These are phyloP conservation scores for Xylariomycetidae sp. DNA, from an alignment of 2,329 filamentous ascomycete genomes.

Conservation along the genomic window DNA sequence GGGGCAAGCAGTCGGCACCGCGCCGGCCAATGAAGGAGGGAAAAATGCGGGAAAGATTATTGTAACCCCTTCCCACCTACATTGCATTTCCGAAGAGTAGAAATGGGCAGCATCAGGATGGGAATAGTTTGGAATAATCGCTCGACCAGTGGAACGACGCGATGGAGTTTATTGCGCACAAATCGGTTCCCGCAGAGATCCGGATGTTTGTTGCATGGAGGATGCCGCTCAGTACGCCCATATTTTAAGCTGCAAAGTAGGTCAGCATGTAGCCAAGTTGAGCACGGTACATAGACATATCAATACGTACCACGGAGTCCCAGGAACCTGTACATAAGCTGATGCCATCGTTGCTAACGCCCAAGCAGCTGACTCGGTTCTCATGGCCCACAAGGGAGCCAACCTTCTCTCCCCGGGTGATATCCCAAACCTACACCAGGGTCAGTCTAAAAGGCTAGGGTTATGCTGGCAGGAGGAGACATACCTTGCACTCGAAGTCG, in stretches of 20 bases:
- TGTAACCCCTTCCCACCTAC: conserved; percentile 45
- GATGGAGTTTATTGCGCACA: conserved; percentile 5
- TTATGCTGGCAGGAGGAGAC: conserved; percentile 22
- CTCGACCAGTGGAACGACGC: conserved; percentile 11
- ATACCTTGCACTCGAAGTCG: conserved; percentile 99
- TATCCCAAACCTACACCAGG: conserved; percentile 80
- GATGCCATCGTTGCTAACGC: conserved; percentile 98
- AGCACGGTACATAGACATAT: too few species aligned
- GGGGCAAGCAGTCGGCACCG: conserved; percentile 15
- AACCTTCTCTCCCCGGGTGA: conserved; percentile 93
- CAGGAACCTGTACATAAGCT: conserved; percentile 99
- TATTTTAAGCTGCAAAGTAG: conserved; percentile 65
- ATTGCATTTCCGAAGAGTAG: conserved; percentile 35
- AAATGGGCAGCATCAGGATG: conserved; percentile 34
- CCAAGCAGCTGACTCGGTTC: conserved; percentile 97
- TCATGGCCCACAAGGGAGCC: conserved; percentile 95
- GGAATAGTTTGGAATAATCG: conserved; percentile 33
- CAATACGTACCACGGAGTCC: conserved; percentile 85
- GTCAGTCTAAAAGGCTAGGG: conserved; percentile 8
- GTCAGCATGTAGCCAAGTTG: too few species aligned
- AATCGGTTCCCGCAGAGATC: too few species aligned
- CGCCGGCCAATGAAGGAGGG: conserved; percentile 21
- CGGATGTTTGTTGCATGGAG: too few species aligned
- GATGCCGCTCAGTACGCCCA: conserved; percentile 65
- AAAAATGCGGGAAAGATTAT: conserved; percentile 32